Evolutionary conservation across 1,284 basidiomycete genomes (phyloP), one percentile per base, ranked within the genome.

Genomic region (Anthracocystis setariae): DNA sequence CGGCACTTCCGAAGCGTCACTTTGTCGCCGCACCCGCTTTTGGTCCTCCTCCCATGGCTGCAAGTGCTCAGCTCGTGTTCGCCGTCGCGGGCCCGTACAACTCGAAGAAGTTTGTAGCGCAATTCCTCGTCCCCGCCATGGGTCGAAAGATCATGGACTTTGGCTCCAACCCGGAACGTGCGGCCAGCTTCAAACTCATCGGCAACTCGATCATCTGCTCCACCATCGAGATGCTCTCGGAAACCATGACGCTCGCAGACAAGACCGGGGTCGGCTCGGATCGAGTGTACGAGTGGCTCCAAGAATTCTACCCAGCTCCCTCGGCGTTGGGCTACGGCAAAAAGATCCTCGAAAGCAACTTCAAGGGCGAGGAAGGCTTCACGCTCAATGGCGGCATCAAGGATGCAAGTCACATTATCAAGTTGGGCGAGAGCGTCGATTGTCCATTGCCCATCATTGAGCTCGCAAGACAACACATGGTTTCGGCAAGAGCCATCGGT

Each of bases 361-460:
- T 93, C 79, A 89, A 92, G 65, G 91, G 89, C 18, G 86, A 87
- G 9, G 86, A 86, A 38, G 93, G 92, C n/a, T 94, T 95, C 82
- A 86, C 89, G n/a, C 88, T 94, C 53, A 89, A 90, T 37, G 91
- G 92, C 17, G 93, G 92, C n/a, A 88, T 94, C 77, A 92, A 92
- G 77, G 92, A 94, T 24, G 70, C 64, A 7, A 47, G 40, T 3
- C 84, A 86, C 73, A 85, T 86, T 39, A 81, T 84, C 44, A 78
- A 82, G 61, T 77, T 87, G 8, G 86, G 85, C 7, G 84, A 85
- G 9, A 87, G 89, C 51, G 85, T 89, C 74, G 89, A 92, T 73
- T 88, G 90, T 12, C 92, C 92, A 0, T 89, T 93, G 88, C 92
- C 92, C 10, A 86, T 87, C 18, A 72, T 72, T 37, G 69, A 72